Evolutionary conservation across 2,329 filamentous ascomycete genomes (phyloP).

Genomic region (Fusarium sambucinum): DNA sequence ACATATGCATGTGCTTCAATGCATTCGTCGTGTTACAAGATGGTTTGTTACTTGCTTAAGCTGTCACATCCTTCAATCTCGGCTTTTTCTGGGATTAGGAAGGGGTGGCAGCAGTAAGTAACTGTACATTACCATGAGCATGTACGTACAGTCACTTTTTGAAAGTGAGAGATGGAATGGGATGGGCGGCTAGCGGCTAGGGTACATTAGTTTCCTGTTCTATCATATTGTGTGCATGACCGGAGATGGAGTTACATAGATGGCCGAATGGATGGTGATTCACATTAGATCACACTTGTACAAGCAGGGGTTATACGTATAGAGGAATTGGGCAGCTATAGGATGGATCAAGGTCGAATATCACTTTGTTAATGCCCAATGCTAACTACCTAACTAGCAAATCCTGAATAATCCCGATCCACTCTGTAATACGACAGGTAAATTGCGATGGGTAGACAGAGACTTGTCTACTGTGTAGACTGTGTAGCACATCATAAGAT

Average conservation of each 20-base stretch:
- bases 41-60: conserved; percentile 6
- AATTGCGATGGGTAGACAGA: not conserved
- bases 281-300: conserved; percentile 30
- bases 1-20: conserved; percentile 26
- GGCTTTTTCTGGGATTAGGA: conserved; percentile 12
- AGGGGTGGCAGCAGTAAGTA: conserved; percentile 28
- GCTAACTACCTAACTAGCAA: not conserved
- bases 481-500: not conserved
- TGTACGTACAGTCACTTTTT: not conserved
- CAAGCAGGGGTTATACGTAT: conserved; percentile 17
- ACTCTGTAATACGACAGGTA: not conserved
- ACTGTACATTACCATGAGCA: not conserved
- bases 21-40: conserved; percentile 26
- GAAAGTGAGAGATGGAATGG: not conserved
- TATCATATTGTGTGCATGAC: conserved; percentile 32
- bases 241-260: conserved; percentile 5
- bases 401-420: conserved; percentile 12
- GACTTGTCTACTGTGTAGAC: not conserved
- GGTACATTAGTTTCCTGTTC: conserved; percentile 27
- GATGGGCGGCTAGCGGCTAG: conserved; percentile 31
- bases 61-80: conserved; percentile 43
- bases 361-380: conserved; percentile 7
- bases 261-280: conserved; percentile 13
- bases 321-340: conserved; percentile 27
- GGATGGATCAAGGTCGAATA: conserved; percentile 7